Evolutionary conservation across 2,329 filamentous ascomycete species (phyloP).

Genomic region (Blastomyces gilchristii): DNA sequence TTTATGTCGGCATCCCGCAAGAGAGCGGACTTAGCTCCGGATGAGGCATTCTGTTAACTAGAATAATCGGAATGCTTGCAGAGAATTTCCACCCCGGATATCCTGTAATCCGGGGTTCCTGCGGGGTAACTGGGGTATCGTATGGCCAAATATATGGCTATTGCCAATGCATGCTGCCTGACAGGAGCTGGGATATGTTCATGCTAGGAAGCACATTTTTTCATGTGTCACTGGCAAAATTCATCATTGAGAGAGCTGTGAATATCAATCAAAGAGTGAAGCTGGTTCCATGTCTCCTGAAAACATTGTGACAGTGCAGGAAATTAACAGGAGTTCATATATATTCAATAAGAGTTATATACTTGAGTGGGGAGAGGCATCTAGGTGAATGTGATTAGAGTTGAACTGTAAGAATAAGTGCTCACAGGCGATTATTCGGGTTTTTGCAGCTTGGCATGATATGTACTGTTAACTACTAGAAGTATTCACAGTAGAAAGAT

Average conservation of each 20-base stretch:
- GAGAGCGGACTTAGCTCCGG: not conserved
- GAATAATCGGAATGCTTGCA: not conserved
- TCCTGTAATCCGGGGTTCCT: not conserved
- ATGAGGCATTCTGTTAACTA: not conserved
- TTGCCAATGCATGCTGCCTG: not conserved
- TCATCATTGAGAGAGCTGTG: not conserved
- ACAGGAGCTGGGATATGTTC: not conserved
- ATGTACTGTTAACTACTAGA: no score
- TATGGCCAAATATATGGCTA: not conserved
- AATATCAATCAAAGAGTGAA: not conserved
- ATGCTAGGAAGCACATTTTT: not conserved
- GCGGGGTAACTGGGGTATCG: not conserved
- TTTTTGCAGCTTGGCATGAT: no score
- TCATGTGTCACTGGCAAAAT: not conserved
- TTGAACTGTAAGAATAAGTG: no score
- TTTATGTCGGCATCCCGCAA: not conserved
- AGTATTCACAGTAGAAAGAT: no score
- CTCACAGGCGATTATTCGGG: no score
- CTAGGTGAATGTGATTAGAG: no score
- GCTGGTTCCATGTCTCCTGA: not conserved
- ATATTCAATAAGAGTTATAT: not conserved
- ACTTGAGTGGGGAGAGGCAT: no score
- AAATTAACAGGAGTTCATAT: constrained; percentile 1
- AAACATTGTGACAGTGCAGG: not conserved
- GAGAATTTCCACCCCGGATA: not conserved